Percentiles rank a stretch among this genome's conserved stretches.
Evolutionary conservation across 768 basidiomycete species (phyloP).

Genomic region (Leccinum broughii): DNA sequence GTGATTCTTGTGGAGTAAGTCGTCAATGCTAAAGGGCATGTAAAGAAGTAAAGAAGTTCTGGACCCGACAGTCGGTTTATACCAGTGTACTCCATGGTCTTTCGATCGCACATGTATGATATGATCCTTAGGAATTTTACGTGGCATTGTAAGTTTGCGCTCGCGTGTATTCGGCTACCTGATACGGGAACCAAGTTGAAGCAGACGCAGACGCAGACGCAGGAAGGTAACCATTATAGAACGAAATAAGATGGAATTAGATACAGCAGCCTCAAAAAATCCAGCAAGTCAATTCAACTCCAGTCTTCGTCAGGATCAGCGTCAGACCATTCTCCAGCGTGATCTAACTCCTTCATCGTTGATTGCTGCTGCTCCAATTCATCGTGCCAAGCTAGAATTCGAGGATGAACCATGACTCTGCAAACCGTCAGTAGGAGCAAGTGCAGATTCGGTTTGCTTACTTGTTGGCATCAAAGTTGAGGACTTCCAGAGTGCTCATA

Average conservation of each 20-base stretch:
- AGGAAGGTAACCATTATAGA: not conserved
- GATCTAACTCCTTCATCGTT: slow-evolving; percentile 10
- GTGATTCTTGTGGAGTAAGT: not conserved
- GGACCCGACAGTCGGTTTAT: not conserved
- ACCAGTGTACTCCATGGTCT: not conserved
- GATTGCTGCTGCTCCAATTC: slow-evolving; percentile 25
- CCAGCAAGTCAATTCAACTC: slow-evolving; percentile 2
- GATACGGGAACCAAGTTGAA: too few species aligned
- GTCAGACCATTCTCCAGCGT: slow-evolving; percentile 20
- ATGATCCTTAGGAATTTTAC: not conserved
- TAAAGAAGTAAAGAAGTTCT: not conserved
- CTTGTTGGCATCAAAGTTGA: slow-evolving; percentile 62
- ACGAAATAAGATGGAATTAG: not conserved
- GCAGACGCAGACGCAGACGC: too few species aligned
- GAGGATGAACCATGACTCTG: slow-evolving; percentile 66
- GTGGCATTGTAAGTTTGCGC: not conserved
- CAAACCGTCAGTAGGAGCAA: not conserved
- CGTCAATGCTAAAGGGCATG: not conserved
- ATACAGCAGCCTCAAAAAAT: not conserved
- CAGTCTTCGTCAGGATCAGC: slow-evolving; percentile 42
- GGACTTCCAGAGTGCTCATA: slow-evolving; percentile 64
- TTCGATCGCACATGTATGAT: not conserved
- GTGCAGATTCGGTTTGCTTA: slow-evolving; percentile 29
- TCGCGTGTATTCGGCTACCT: not conserved
- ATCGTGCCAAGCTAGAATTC: slow-evolving; percentile 59